Base-by-base conservation (phyloP, 1,284 basidiomycete genomes). In the Cryptococcus jaspeensis region DNA sequence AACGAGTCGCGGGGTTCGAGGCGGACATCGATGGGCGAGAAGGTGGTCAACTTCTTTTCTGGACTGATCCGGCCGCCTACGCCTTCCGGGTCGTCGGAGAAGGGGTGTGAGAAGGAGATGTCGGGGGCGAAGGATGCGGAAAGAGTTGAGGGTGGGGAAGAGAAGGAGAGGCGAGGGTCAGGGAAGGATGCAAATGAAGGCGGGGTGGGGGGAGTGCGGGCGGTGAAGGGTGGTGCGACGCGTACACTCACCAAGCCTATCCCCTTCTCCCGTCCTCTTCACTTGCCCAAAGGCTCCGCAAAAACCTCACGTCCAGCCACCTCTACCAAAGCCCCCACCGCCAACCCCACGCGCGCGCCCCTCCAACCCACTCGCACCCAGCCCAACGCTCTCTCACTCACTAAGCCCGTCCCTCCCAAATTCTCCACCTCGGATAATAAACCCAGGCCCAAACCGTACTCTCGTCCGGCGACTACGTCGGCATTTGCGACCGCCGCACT, bases 401-500 rank as follows among this genome's bases (percentile, higher is more conserved):
- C 37, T 16, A n/a, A 25, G 9, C 49, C 49, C 22, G 22, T 20
- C 35, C 16, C 28, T 32, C 13, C 49, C 22, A 40, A 9, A 22
- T 7, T 25, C 9, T 4, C 41, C 15, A 43, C 18, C 41, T n/a
- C 16, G 13, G 15, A 11, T n/a, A 20, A n/a, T 12, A 41, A 41
- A 11, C 36, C 38, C 12, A 38, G 16, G 22, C 20, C 38, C 23
- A 18, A 40, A 41, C 25, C 25, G 7, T n/a, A 44, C 12, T 16
- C 16, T 9, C 53, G 52, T 23, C 51, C 54, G 32, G 36, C 54
- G 5, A 60, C 52, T 12, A 46, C 52, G 1, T 63, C 69, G 0
- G 56, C 67, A 0, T 70, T 72, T 55, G 60, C 66, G 2, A 58
- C 64, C 7, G 63, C 65, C 5, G 67, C 65, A 1, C 54, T 74